These are phyloP conservation scores for Fusarium sp. DNA, from an alignment of 2,329 filamentous ascomycete species.

Conservation along the genomic window DNA sequence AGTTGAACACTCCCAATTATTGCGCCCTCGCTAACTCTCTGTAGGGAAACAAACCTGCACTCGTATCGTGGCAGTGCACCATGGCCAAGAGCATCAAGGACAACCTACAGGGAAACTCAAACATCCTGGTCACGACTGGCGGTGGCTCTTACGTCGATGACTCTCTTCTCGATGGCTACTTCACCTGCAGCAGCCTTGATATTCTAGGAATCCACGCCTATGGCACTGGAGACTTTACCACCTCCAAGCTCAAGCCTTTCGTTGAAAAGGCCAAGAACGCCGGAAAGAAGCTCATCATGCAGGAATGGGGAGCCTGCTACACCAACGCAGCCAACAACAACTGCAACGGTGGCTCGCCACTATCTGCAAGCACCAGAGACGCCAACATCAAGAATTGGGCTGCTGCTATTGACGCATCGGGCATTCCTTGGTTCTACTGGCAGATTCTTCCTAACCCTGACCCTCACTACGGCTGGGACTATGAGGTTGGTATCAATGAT, in stretches of 20 bases:
- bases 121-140: conserved; percentile 41
- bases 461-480: conserved; percentile 50
- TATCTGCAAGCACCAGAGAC: conserved; percentile 35
- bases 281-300: conserved; percentile 51
- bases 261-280: conserved; percentile 44
- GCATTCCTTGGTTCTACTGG: conserved; percentile 53
- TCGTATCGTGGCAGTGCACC: conserved; percentile 42
- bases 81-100: conserved; percentile 44
- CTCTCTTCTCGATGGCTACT: conserved; percentile 24
- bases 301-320: conserved; percentile 46
- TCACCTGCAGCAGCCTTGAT: conserved; percentile 8
- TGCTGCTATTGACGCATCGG: conserved; percentile 44
- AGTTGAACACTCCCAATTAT: no score
- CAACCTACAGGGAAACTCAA: conserved; percentile 26
- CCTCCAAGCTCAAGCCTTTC: conserved; percentile 40
- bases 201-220: conserved; percentile 25
- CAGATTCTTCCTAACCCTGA: conserved; percentile 51
- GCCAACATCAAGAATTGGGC: conserved; percentile 48
- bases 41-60: conserved; percentile 32
- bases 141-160: conserved; percentile 36
- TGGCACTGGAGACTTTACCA: conserved; percentile 44
- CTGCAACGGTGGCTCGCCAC: conserved; percentile 38
- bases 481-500: conserved; percentile 49
- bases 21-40: background rate
- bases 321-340: conserved; percentile 46